Percentiles rank a stretch among this genome's conserved stretches.
Conservation (phyloP, 2,329 filamentous ascomycete genomes). For the Xylariaceae sp. region DNA sequence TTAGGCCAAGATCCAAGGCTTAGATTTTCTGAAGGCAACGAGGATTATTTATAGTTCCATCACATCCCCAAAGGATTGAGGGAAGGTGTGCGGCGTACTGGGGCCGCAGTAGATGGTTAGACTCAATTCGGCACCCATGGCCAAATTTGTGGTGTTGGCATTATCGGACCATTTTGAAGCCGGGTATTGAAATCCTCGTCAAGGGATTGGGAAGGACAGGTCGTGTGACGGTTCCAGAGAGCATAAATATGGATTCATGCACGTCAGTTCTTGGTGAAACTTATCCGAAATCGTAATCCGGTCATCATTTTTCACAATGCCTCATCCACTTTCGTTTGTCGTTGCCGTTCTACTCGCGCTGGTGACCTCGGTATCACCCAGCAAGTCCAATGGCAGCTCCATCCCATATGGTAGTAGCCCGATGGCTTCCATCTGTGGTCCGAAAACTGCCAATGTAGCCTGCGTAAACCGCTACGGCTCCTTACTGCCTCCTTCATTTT, state of each 20-base stretch:
- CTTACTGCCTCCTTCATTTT: conserved; percentile 1
- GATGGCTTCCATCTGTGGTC: background rate
- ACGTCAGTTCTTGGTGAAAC: background rate
- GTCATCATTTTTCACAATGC: background rate
- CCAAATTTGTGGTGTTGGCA: background rate
- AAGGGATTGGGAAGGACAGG: background rate
- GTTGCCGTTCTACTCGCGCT: background rate
- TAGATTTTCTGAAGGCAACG: background rate
- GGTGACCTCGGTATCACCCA: background rate
- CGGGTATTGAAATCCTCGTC: background rate
- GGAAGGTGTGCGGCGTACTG: background rate
- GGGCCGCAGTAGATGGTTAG: background rate
- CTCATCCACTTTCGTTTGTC: background rate
- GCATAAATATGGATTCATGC: background rate
- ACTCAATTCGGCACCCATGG: too few species aligned
- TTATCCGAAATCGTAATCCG: background rate
- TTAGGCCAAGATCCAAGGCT: background rate
- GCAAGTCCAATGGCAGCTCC: background rate
- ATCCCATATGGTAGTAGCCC: background rate
- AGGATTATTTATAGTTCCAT: background rate
- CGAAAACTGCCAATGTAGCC: conserved; percentile 7
- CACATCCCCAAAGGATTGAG: background rate
- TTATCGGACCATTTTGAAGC: background rate
- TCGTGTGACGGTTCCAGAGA: background rate
- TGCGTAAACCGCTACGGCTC: conserved; percentile 7